These are phyloP conservation scores for Bipolaris zeicola DNA, from an alignment of 2,329 filamentous ascomycete genomes.

Conservation along the genomic window DNA sequence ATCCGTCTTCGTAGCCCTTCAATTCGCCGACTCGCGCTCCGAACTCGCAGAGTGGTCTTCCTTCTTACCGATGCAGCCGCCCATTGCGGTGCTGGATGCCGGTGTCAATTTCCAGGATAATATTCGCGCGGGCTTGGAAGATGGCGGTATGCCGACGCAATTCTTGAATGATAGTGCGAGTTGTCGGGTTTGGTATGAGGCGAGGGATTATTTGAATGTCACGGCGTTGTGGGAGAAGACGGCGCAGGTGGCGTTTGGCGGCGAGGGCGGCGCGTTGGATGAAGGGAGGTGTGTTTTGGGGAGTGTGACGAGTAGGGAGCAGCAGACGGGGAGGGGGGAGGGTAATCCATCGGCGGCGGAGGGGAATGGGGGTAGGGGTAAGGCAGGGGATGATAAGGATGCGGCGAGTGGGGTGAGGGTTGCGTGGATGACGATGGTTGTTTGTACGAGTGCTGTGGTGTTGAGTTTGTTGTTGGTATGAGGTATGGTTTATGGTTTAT, in stretches of 20 bases:
- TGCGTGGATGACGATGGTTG: conserved; percentile 17
- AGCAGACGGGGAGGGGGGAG: conserved; percentile 34
- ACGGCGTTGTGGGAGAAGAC: conserved; percentile 58
- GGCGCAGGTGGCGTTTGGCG: conserved; percentile 36
- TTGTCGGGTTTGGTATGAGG: conserved; percentile 66
- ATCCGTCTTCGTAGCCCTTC: conserved; percentile 21
- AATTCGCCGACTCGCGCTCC: conserved; percentile 22
- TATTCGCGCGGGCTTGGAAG: conserved; percentile 41
- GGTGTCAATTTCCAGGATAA: conserved; percentile 50
- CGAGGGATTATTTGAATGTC: conserved; percentile 58
- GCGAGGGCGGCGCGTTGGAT: conserved; percentile 33
- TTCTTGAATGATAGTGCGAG: conserved; percentile 66
- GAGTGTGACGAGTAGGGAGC: conserved; percentile 33
- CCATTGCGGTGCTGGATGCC: conserved; percentile 30
- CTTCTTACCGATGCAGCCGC: conserved; percentile 33
- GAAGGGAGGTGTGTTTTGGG: conserved; percentile 36
- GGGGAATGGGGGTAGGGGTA: conserved; percentile 8
- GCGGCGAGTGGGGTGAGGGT: conserved; percentile 22
- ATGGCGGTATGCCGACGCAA: conserved; percentile 57
- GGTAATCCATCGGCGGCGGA: conserved; percentile 24
- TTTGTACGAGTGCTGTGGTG: conserved; percentile 17
- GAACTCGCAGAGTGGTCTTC: conserved; percentile 28
- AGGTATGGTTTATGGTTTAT: too few species aligned
- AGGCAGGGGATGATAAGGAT: conserved; percentile 20
- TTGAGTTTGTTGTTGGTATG: conserved; percentile 10